Evolutionary conservation across 108 stramenopile genomes (phyloP), one percentile per base, ranked within the genome.

Genomic region (Nannochloropsis salina): DNA sequence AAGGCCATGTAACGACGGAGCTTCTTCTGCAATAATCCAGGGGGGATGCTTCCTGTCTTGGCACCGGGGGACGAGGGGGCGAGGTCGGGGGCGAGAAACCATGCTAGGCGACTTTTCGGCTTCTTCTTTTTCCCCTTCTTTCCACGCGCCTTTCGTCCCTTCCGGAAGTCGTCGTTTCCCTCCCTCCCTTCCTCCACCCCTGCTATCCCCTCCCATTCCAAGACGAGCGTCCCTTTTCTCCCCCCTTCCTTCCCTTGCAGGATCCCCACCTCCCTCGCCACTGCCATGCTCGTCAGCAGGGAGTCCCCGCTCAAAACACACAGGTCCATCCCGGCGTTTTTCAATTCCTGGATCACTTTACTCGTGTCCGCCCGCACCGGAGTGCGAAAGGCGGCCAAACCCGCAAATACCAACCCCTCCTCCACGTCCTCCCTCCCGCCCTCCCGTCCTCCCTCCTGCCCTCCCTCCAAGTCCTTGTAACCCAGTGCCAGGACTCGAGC

Each of bases 301-400:
- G 93, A 93, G 88, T 99, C 98, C 42, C 98, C 98, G 11, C 97
- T 99, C 82, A 98, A 94, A 93, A 99, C 96, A 41, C 94, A 92
- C 44, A 91, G 82, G 0, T 94, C 94, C 44, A 89, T 81, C 44
- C 94, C 91, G 9, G 95, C 80, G 93, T 93, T 80, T 95, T 90
- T 41, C 95, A 94, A 44, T 93, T 92, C 42, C 41, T 83, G 20
- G 43, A 91, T 84, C 83, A 90, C 90, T 20, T 31, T n/a, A 18
- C 21, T 10, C 15, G 89, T 86, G 88, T 91, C 90, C 11, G 85
- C 82, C 45, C 90, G 82, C 11, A 90, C 83, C 84, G 85, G 84
- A 89, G 96, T 96, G 4, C 95, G 95, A 80, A 98, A 98, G 40
- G 96, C 96, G 44, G 96, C 94, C 45, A 96, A 96, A 9, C 96